Evolutionary conservation across 192 early-diverging fungal species (phyloP), one percentile per base, ranked within the genome.

Genomic region (Spinellus fusiger): DNA sequence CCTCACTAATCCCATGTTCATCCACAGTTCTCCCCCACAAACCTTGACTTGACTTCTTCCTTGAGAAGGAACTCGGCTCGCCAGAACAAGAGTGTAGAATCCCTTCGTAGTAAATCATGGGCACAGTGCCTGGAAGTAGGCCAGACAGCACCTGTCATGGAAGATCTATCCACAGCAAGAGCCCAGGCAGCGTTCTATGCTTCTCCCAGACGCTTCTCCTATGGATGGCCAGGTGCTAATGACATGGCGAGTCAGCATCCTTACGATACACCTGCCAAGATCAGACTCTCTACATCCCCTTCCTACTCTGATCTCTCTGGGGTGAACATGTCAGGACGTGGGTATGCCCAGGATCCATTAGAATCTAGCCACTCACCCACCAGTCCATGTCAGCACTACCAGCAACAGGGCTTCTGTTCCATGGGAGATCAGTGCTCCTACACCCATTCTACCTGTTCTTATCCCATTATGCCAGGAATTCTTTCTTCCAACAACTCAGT

Each of bases 381-480:
- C 69, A 46, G 27, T 37, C 15, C 63, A 31, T 80, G 75, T 34
- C 57, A 70, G 9, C 70, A 75, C 15, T 75, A 68, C 55, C 70
- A 70, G 28, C 70, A 75, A 56, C 52, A 67, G 37, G 75, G 75
- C 3, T 74, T 65, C 27, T 80, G 78, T 56, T 56, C 73, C 10
- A 58, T 70, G 7, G 81, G 80, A 35, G 83, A 85, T n/a, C 61
- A 73, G 47, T 85, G 83, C 50, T 70, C 71, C 18, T 85, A 74
- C 44, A 35, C 67, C 7, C 79, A 85, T 54, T 61, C n/a, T n/a
- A n/a, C n/a, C n/a, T n/a, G n/a, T n/a, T n/a, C n/a, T n/a, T n/a
- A n/a, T n/a, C n/a, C n/a, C n/a, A n/a, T n/a, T n/a, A n/a, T n/a
- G n/a, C n/a, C n/a, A n/a, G n/a, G n/a, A n/a, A n/a, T n/a, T n/a